Base-by-base conservation (phyloP, 1,139 yeast species). In the Candida neerlandica region DNA sequence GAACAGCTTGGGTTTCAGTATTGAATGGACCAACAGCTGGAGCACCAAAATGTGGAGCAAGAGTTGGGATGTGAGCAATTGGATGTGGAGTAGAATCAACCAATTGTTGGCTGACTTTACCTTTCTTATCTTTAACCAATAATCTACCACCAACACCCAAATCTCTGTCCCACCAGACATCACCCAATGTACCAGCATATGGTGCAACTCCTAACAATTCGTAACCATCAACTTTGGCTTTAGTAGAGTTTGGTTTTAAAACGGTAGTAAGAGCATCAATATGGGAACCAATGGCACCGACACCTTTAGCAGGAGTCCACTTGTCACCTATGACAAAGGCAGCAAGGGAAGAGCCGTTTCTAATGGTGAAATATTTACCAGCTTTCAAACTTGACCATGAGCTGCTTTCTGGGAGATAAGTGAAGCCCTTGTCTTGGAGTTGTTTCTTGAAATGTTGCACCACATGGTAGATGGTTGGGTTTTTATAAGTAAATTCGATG, bases 91-190 rank as follows among this genome's bases (percentile, higher is more conserved):
- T 57, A 0, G 78, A 73, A 44, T 68, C 68, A 10, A 76, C 66
- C 44, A 73, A 58, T 44, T 62, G 60, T 7, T 67, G 62, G 5
- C 41, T 45, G 9, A 70, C 55, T 41, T 59, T 60, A 1, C 67
- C 74, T 45, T 47, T 58, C 2, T 47, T 18, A 43, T 50, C 61
- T 49, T 60, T 64, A 6, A 72, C 65, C 48, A 72, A 60, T 32
- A 75, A 63, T 43, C 74, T 61, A 11, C 81, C 81, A n/a, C 80
- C 80, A 46, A 76, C 57, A 5, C 78, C 80, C 51, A 76, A 70
- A 56, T 76, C 81, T 54, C 81, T 61, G 55, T 75, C 78, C 60
- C 73, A 65, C 77, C 79, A 73, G 2, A 68, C 56, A 19, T 61
- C 59, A 11, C 63, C 65, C 51, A 73, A 64, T 3, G 73, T 63